Conservation (phyloP, 495 filamentous ascomycete genomes). For the Penicillium desertorum region DNA sequence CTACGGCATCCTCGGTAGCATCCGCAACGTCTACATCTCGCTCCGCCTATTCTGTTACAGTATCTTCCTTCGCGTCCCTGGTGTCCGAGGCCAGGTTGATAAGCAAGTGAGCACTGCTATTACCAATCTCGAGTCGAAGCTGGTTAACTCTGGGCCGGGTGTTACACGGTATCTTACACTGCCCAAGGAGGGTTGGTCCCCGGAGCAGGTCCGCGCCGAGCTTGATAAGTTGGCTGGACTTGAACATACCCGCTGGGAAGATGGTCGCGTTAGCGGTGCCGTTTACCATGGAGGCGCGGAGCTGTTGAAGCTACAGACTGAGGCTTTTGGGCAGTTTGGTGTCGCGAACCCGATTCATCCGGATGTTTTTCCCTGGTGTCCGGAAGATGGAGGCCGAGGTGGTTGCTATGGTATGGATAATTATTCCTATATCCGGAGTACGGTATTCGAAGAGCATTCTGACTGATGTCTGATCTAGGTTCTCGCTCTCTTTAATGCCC, state of each 20-base stretch:
- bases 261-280: slow-evolving; percentile 89
- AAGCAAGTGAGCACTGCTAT: slow-evolving; percentile 43
- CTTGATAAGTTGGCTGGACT: slow-evolving; percentile 74
- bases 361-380: slow-evolving; percentile 93
- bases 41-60: slow-evolving; percentile 74
- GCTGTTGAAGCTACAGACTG: slow-evolving; percentile 78
- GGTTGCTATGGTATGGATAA: slow-evolving; percentile 75
- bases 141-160: slow-evolving; percentile 71
- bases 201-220: slow-evolving; percentile 76
- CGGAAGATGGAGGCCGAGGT: slow-evolving; percentile 99
- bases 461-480: slow-evolving; percentile 46
- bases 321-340: slow-evolving; percentile 89
- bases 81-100: slow-evolving; percentile 60
- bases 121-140: slow-evolving; percentile 73
- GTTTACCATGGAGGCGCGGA: slow-evolving; percentile 94
- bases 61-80: slow-evolving; percentile 79
- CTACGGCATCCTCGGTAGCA: slow-evolving; percentile 78
- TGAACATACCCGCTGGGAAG: slow-evolving; percentile 96
- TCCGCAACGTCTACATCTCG: slow-evolving; percentile 67
- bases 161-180: slow-evolving; percentile 72
- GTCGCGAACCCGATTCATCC: slow-evolving; percentile 99
- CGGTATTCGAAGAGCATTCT: background rate
- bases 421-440: slow-evolving; percentile 1
- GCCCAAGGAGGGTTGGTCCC: slow-evolving; percentile 81
- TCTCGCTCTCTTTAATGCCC: slow-evolving; percentile 86